Conservation (phyloP, 768 basidiomycete genomes). For the Tylopilus intermedius region DNA sequence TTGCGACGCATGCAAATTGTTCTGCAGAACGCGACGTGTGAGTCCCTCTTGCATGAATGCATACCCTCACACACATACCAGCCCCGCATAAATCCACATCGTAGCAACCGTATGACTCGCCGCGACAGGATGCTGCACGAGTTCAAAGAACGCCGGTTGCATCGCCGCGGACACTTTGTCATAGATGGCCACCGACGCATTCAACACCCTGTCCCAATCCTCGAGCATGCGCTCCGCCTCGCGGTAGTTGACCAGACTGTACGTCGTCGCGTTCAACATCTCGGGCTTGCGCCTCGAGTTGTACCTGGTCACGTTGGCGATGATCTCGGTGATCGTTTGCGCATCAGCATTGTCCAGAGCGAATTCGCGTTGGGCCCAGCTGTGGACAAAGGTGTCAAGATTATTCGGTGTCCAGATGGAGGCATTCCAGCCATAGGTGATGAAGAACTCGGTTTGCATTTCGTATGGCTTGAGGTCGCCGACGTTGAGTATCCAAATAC, state of each 20-base stretch:
- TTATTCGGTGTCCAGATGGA: neutral
- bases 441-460: neutral
- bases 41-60: neutral
- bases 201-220: neutral
- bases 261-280: neutral
- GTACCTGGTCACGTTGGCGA: neutral
- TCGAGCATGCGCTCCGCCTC: neutral
- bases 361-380: neutral
- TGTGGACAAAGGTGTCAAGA: neutral
- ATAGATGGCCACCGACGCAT: neutral
- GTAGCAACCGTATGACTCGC: neutral
- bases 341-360: neutral
- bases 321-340: neutral
- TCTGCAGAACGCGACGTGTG: neutral
- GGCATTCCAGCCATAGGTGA: neutral
- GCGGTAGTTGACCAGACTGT: constrained; percentile 41
- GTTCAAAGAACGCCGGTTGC: neutral
- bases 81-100: constrained; percentile 1
- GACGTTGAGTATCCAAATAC: neutral
- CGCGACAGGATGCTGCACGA: neutral
- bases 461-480: neutral
- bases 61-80: neutral
- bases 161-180: neutral
- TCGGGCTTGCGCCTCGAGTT: neutral
- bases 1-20: neutral